These are phyloP conservation scores for Graphium sp. DNA, from an alignment of 2,329 filamentous ascomycete genomes.

Conservation along the genomic window DNA sequence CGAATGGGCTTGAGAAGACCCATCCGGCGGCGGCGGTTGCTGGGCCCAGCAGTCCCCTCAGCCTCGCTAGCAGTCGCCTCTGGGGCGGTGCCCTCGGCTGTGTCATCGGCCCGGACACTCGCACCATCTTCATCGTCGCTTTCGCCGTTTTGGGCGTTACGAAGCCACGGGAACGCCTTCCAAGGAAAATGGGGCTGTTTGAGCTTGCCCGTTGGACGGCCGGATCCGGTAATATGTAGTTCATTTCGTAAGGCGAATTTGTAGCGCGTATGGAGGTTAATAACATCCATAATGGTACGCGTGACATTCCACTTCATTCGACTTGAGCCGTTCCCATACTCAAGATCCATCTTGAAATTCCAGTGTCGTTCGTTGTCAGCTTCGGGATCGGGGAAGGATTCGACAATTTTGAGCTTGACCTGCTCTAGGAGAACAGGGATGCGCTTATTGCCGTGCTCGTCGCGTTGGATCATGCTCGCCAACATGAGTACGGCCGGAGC, in stretches of 20 bases:
- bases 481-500: constrained; percentile 87
- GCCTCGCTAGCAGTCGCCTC: constrained; percentile 20
- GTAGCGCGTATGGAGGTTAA: constrained; percentile 87
- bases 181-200: constrained; percentile 84
- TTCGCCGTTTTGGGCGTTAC: too few relatives aligned
- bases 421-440: constrained; percentile 93
- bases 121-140: constrained; percentile 56
- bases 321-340: constrained; percentile 90
- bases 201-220: too few relatives aligned
- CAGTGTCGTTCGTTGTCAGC: constrained; percentile 54
- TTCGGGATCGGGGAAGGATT: constrained; percentile 55
- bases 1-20: constrained; percentile 28
- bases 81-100: constrained; percentile 48
- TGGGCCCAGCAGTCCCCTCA: constrained; percentile 10
- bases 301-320: constrained; percentile 94
- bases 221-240: too few relatives aligned
- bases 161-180: constrained; percentile 77
- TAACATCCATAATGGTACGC: constrained; percentile 74
- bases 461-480: constrained; percentile 93
- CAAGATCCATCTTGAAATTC: constrained; percentile 79
- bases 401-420: constrained; percentile 71
- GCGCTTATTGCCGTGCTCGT: constrained; percentile 87
- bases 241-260: constrained; percentile 58
- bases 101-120: constrained; percentile 21
- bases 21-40: constrained; percentile 18